These are phyloP conservation scores for Stephania yunnanensis DNA, from an alignment of 164 flowering plant genomes.

Conservation along the genomic window DNA sequence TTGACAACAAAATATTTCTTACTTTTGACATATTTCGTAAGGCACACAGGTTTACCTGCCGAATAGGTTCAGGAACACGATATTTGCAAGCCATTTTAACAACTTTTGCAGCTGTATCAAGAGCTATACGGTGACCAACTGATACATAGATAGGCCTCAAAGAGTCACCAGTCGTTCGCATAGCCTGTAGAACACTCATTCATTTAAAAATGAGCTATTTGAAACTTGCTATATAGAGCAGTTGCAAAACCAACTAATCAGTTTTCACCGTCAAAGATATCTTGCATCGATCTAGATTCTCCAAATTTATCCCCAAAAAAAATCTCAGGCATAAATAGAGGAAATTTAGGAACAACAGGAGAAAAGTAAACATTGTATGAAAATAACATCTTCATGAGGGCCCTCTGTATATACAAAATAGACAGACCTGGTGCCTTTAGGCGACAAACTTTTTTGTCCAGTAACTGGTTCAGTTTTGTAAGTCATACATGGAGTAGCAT, in stretches of 20 bases:
- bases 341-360: background rate
- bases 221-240: background rate
- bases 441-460: no score
- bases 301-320: background rate
- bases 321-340: background rate
- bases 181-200: slow-evolving; percentile 38
- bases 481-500: no score
- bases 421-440: no score
- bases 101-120: slow-evolving; percentile 48
- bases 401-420: no score
- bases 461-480: no score
- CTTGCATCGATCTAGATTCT: background rate
- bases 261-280: background rate
- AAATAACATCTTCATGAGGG: no score
- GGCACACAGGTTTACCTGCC: slow-evolving; percentile 44
- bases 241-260: background rate
- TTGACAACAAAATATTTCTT: background rate
- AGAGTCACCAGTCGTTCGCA: slow-evolving; percentile 43
- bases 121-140: slow-evolving; percentile 70
- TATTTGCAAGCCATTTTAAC: slow-evolving; percentile 56
- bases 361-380: background rate
- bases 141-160: slow-evolving; percentile 69
- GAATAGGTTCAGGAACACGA: slow-evolving; percentile 77
- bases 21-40: background rate
- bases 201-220: background rate